Evolutionary conservation across 345 rosid species (phyloP), one percentile per base, ranked within the genome.

Genomic region (Citrus glauca): DNA sequence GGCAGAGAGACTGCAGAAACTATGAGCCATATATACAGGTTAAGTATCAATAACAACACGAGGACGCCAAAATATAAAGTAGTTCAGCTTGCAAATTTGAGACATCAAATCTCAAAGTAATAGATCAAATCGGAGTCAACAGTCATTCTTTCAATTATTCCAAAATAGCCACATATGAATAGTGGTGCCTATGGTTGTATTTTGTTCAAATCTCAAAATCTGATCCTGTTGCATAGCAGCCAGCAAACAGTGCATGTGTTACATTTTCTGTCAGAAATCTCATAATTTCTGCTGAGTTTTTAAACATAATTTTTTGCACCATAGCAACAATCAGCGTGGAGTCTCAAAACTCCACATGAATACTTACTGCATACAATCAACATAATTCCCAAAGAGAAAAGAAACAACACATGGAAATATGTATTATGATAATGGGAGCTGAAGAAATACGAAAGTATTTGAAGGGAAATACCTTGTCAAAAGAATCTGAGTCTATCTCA

Each of bases 401-500:
- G 65, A 65, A 59, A 55, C 8, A 55, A 60, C 50, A 35, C 19
- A 56, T n/a, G 66, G n/a, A 4, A 73, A 61, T 40, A 60, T 38
- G 66, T 38, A 73, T 17, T n/a, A 60, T 38, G 17, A 37, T 60
- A 37, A 73, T 5, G 16, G 25, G 17, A 48, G 61, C 16, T 7
- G 32, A 37, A 59, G 50, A 37, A 11, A 24, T 35, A 2, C 24
- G 66, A 22, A 77, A 6, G 33, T 73, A 40, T 71, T 53, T 61
- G 50, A 65, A 80, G 71, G 73, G 63, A 65, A 53, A 10, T 60
- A 96, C 98, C 97, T 92, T 89, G 78, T 94, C 97, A 90, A 96
- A 90, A 79, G 95, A 88, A 83, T 84, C 90, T 22, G 85, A 83
- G 73, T 87, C 93, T 76, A 80, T 85, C 72, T 74, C 83, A 68